phyloP scores from a whole-genome alignment of 805 yeast genomes.

The Cyberlindnera euphorbiiphila region DNA sequence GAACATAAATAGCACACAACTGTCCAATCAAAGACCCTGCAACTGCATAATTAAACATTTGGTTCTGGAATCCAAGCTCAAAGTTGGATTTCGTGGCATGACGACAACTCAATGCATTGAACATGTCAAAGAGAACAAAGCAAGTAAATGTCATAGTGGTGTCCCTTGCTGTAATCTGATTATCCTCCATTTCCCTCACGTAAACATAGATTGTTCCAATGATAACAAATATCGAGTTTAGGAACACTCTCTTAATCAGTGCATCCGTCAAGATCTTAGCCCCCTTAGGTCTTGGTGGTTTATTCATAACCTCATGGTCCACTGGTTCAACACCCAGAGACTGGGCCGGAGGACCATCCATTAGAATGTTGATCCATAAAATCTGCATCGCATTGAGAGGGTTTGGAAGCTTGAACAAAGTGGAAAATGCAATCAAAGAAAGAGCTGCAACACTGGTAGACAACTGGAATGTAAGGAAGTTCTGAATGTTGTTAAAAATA shows the following conservation, averaged over 20 bases:
- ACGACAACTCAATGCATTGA: constrained; percentile 92
- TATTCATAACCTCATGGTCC: constrained; percentile 90
- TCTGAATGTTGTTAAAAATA: constrained; percentile 91
- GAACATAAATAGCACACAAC: constrained; percentile 87
- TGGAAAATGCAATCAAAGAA: constrained; percentile 81
- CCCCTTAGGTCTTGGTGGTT: constrained; percentile 89
- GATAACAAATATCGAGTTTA: constrained; percentile 69
- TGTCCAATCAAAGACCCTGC: constrained; percentile 86
- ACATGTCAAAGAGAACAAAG: constrained; percentile 94
- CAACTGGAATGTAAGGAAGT: constrained; percentile 89
- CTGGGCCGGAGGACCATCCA: constrained; percentile 99
- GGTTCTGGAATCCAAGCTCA: constrained; percentile 74
- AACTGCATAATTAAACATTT: constrained; percentile 92
- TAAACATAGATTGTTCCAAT: constrained; percentile 90
- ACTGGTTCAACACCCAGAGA: constrained; percentile 97
- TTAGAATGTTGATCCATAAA: constrained; percentile 91
- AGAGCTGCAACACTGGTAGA: constrained; percentile 96
- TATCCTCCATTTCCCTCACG: constrained; percentile 80
- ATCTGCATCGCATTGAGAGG: constrained; percentile 98
- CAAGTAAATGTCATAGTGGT: constrained; percentile 99
- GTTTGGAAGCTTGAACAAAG: constrained; percentile 83
- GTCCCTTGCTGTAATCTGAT: constrained; percentile 84
- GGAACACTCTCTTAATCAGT: constrained; percentile 68
- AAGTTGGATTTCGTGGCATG: constrained; percentile 81
- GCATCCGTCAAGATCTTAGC: constrained; percentile 76